Evolutionary conservation across 257 asterid genomes (phyloP), one percentile per base, ranked within the genome.

Genomic region (Voacanga thouarsii): DNA sequence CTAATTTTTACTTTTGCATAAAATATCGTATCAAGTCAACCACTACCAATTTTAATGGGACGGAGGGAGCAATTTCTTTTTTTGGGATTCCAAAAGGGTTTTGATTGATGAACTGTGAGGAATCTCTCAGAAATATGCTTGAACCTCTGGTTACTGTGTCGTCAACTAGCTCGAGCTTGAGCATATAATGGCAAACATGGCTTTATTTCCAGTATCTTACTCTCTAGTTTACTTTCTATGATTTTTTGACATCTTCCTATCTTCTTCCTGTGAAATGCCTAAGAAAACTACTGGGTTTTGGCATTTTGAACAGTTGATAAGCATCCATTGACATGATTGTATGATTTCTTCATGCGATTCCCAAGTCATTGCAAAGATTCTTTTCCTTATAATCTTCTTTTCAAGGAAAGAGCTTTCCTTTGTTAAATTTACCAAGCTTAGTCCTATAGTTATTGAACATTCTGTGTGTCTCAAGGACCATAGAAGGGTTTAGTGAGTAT

Each of bases 41-140:
- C n/a, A n/a, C n/a, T n/a, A n/a, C n/a, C n/a, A n/a, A n/a, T n/a
- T n/a, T n/a, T n/a, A n/a, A n/a, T n/a, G n/a, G n/a, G n/a, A n/a
- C n/a, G n/a, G n/a, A n/a, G n/a, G n/a, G n/a, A n/a, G n/a, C n/a
- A 68, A 47, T 71, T 19, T 44, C 21, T 33, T 59, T 82, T 33
- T 41, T 5, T 57, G 72, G 74, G 72, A 44, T 66, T 51, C 43
- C 47, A 33, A 18, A 37, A 19, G 64, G 44, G 37, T 28, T n/a
- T 56, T 41, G 59, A 56, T 39, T 78, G 75, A 69, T 51, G 6
- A 60, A 60, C 37, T 60, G 5, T 26, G 44, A 44, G 66, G 72
- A 83, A 81, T 71, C 79, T 64, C 70, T 47, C 41, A 51, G 28
- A 43, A n/a, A 67, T 70, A 59, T 71, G 50, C 75, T 16, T 72